These are phyloP conservation scores for Penicillium sp. DNA, from an alignment of 2,329 filamentous ascomycete genomes.

Conservation along the genomic window DNA sequence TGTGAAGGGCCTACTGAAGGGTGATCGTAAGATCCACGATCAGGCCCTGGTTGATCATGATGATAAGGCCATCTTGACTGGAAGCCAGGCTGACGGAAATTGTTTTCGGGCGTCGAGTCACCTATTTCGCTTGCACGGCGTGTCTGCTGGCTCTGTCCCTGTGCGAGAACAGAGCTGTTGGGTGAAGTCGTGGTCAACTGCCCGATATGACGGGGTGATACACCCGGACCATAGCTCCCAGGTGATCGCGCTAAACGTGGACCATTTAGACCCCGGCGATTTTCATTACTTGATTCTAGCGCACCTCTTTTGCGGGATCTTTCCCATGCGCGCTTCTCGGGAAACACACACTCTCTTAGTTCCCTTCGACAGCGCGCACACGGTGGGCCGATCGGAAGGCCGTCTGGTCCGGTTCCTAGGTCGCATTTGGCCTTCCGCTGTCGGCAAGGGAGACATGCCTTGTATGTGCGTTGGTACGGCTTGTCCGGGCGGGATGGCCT, in stretches of 20 bases:
- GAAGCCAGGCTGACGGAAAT: not conserved
- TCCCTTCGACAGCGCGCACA: conserved; percentile 53
- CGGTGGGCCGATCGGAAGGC: conserved; percentile 40
- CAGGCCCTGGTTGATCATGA: conserved; percentile 8
- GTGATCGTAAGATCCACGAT: conserved; percentile 8
- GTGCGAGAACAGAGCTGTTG: not conserved
- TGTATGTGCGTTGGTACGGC: conserved; percentile 54
- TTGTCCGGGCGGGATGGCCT: conserved; percentile 33
- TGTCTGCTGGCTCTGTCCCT: not conserved
- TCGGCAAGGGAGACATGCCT: conserved; percentile 54
- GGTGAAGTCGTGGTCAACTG: not conserved
- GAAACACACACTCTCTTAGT: conserved; percentile 52
- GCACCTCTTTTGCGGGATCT: conserved; percentile 37
- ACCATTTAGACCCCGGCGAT: conserved; percentile 10
- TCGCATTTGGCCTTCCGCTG: conserved; percentile 56
- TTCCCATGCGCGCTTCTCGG: conserved; percentile 44
- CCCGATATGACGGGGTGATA: conserved; percentile 1
- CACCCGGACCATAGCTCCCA: conserved; percentile 11
- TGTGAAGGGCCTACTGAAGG: not conserved
- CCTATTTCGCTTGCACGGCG: not conserved
- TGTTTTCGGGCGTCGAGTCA: not conserved
- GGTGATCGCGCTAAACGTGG: conserved; percentile 16
- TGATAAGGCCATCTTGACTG: conserved; percentile 4
- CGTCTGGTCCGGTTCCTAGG: conserved; percentile 42
- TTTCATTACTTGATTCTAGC: conserved; percentile 10